A percentile compares a stretch with the other conserved stretches of the same genome.
Conservation (phyloP, 148 eudicot species). For the Mesembryanthemum crystallinum region DNA sequence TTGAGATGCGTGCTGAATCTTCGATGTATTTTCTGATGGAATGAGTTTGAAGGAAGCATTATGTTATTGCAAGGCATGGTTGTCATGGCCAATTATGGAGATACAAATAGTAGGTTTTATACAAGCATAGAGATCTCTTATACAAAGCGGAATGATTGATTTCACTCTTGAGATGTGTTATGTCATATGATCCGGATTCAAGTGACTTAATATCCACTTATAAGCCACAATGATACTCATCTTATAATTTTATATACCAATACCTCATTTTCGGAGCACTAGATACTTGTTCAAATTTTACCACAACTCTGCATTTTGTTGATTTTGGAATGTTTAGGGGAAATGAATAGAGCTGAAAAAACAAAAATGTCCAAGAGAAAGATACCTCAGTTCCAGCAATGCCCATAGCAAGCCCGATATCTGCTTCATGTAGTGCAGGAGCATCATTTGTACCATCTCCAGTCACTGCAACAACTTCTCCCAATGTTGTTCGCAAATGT, state of each 20-base stretch:
- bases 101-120: no score
- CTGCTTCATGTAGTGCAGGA: constrained; percentile 92
- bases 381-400: constrained; percentile 83
- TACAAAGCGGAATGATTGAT: no score
- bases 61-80: not conserved
- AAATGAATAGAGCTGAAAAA: not conserved
- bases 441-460: constrained; percentile 97
- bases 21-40: no score
- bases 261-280: not conserved
- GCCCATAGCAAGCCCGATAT: constrained; percentile 95
- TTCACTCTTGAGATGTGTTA: not conserved
- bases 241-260: not conserved
- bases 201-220: not conserved
- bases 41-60: not conserved
- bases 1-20: no score
- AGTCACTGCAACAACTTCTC: constrained; percentile 87
- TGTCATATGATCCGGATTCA: not conserved
- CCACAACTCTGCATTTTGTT: not conserved
- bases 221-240: not conserved
- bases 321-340: not conserved
- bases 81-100: not conserved
- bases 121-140: no score
- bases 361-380: constrained; percentile 3
- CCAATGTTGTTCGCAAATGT: constrained; percentile 61
- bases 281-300: no score